Conservation (phyloP, 2,329 filamentous ascomycete genomes). For the Penicillium freii region DNA sequence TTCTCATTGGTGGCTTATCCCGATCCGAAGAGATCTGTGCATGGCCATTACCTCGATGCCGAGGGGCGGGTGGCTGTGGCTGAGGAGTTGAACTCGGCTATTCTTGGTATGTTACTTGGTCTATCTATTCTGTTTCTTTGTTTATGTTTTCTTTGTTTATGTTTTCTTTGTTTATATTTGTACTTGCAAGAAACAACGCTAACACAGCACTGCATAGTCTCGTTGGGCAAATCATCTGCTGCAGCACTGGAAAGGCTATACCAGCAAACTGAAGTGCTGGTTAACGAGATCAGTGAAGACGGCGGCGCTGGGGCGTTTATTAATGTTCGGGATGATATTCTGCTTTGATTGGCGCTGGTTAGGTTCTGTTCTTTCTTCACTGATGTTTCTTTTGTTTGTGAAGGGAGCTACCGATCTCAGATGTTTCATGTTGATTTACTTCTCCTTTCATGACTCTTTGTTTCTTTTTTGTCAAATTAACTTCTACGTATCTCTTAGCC, state of each 20-base stretch:
- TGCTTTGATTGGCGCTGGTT: slow-evolving; percentile 29
- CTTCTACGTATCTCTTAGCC: slow-evolving; percentile 1
- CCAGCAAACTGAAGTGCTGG: slow-evolving; percentile 79
- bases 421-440: neutral
- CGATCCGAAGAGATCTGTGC: slow-evolving; percentile 72
- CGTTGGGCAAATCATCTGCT: slow-evolving; percentile 82
- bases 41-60: slow-evolving; percentile 75
- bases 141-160: neutral
- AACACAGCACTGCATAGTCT: slow-evolving; percentile 56
- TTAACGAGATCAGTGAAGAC: slow-evolving; percentile 77
- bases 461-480: neutral
- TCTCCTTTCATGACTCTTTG: neutral
- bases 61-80: slow-evolving; percentile 74
- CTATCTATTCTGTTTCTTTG: slow-evolving; percentile 1
- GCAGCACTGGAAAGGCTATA: slow-evolving; percentile 82
- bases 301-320: slow-evolving; percentile 82
- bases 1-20: slow-evolving; percentile 85
- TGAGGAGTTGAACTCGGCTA: slow-evolving; percentile 91
- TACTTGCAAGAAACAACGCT: neutral
- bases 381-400: neutral
- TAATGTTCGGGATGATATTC: slow-evolving; percentile 59
- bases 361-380: neutral
- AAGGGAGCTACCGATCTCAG: neutral
- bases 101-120: slow-evolving; percentile 64
- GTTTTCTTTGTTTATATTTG: neutral